A percentile compares a stretch with the other conserved stretches of the same genome.
These are phyloP conservation scores for Talaromyces sp. DNA, from an alignment of 2,329 filamentous ascomycete species.

Conservation along the genomic window DNA sequence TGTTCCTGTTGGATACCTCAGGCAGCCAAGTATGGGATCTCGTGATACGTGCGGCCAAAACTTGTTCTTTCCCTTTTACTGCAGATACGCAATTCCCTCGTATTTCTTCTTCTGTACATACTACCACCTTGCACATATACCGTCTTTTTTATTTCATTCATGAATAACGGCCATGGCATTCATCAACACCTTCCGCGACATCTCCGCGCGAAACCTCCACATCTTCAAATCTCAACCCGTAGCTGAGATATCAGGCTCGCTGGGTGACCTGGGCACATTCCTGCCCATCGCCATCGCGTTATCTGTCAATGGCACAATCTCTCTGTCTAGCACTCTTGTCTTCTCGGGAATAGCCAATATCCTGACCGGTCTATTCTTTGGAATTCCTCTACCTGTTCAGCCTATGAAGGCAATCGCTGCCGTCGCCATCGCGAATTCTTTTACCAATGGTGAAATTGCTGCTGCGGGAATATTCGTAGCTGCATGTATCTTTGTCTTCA, in stretches of 20 bases:
- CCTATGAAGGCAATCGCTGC: conserved; percentile 88
- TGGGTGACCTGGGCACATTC: conserved; percentile 84
- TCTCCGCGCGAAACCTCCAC: conserved; percentile 48
- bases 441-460: conserved; percentile 66
- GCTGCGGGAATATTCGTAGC: conserved; percentile 79
- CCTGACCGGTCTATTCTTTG: conserved; percentile 73
- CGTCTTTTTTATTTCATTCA: too few relatives aligned
- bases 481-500: conserved; percentile 67
- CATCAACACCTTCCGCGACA: conserved; percentile 22
- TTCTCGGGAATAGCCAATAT: conserved; percentile 88
- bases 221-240: conserved; percentile 55
- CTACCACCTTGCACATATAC: neutral
- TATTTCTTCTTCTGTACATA: neutral
- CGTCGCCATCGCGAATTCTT: conserved; percentile 68
- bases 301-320: conserved; percentile 69
- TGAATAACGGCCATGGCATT: neutral
- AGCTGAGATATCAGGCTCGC: conserved; percentile 78
- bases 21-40: neutral
- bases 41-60: neutral
- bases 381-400: conserved; percentile 85
- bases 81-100: neutral
- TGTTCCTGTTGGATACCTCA: neutral
- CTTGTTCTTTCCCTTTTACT: neutral
- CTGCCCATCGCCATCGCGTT: conserved; percentile 85
- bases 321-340: conserved; percentile 75